These are phyloP conservation scores for Abortiporus biennis DNA, from an alignment of 1,284 basidiomycete genomes.

Conservation along the genomic window DNA sequence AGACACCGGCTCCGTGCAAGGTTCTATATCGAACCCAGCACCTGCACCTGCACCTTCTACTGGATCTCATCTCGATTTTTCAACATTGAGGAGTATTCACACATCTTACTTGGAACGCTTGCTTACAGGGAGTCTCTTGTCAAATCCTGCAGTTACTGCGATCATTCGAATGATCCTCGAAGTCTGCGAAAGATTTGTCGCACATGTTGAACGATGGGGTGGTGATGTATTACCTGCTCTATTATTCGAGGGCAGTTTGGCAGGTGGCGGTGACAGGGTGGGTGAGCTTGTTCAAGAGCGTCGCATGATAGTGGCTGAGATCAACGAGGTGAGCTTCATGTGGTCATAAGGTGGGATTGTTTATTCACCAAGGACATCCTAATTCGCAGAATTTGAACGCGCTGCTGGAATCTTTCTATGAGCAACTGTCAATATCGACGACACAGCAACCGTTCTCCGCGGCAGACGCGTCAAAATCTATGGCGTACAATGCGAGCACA, in stretches of 20 bases:
- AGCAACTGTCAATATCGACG: slow-evolving; percentile 68
- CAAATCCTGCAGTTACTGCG: slow-evolving; percentile 56
- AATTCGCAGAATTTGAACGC: slow-evolving; percentile 48
- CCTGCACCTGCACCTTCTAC: slow-evolving; percentile 14
- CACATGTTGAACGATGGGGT: slow-evolving; percentile 86
- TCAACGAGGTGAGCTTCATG: slow-evolving; percentile 56
- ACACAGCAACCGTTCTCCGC: slow-evolving; percentile 61
- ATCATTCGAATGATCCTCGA: slow-evolving; percentile 72
- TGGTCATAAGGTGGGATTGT: slow-evolving; percentile 6
- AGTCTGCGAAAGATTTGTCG: slow-evolving; percentile 78
- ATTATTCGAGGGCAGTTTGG: slow-evolving; percentile 71
- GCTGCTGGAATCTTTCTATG: slow-evolving; percentile 68
- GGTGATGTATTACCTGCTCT: slow-evolving; percentile 84
- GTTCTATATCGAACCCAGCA: slow-evolving; percentile 19
- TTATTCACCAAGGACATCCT: slow-evolving; percentile 3
- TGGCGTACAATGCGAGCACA: slow-evolving; percentile 53
- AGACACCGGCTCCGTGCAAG: slow-evolving; percentile 11
- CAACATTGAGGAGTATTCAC: slow-evolving; percentile 77
- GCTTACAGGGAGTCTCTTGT: slow-evolving; percentile 73
- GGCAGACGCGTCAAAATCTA: slow-evolving; percentile 64
- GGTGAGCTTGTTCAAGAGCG: slow-evolving; percentile 70
- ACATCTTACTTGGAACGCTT: slow-evolving; percentile 77
- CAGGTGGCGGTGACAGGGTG: slow-evolving; percentile 46
- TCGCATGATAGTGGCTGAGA: slow-evolving; percentile 58
- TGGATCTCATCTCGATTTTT: slow-evolving; percentile 71